phyloP scores from a whole-genome alignment of 768 basidiomycete species.

The Dacryopinax primogenitus region DNA sequence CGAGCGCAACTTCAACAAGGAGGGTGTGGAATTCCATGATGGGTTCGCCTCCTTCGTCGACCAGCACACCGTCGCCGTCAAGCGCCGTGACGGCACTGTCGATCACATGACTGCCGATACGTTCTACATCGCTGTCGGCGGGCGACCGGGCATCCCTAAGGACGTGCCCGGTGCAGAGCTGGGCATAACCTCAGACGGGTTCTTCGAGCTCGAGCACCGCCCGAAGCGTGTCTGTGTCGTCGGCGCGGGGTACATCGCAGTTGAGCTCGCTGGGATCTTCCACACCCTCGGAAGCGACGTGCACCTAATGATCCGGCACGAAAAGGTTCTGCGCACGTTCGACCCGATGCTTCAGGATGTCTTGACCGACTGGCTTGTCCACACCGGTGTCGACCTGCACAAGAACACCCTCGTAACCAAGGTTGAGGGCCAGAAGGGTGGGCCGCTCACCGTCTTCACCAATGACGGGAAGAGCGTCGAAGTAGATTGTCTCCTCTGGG shows the following conservation, averaged over 20 bases:
- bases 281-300: conserved; percentile 84
- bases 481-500: conserved; percentile 84
- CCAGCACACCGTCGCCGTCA: conserved; percentile 58
- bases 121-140: conserved; percentile 77
- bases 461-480: conserved; percentile 64
- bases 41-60: conserved; percentile 66
- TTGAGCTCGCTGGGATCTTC: conserved; percentile 91
- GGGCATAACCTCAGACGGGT: conserved; percentile 89
- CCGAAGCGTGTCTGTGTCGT: conserved; percentile 89
- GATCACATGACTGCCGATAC: conserved; percentile 66
- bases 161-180: conserved; percentile 85
- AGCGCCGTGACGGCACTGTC: conserved; percentile 45
- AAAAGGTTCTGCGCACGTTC: conserved; percentile 84
- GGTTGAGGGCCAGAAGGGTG: conserved; percentile 62
- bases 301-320: conserved; percentile 79
- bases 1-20: conserved; percentile 73
- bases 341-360: conserved; percentile 76
- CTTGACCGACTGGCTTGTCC: conserved; percentile 82
- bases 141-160: conserved; percentile 63
- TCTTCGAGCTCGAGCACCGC: conserved; percentile 82
- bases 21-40: conserved; percentile 73
- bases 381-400: conserved; percentile 85
- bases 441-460: conserved; percentile 61
- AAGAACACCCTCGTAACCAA: conserved; percentile 59
- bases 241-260: conserved; percentile 95